Evolutionary conservation across 2,329 filamentous ascomycete genomes (phyloP).

Genomic region (Pseudonectria buxi): DNA sequence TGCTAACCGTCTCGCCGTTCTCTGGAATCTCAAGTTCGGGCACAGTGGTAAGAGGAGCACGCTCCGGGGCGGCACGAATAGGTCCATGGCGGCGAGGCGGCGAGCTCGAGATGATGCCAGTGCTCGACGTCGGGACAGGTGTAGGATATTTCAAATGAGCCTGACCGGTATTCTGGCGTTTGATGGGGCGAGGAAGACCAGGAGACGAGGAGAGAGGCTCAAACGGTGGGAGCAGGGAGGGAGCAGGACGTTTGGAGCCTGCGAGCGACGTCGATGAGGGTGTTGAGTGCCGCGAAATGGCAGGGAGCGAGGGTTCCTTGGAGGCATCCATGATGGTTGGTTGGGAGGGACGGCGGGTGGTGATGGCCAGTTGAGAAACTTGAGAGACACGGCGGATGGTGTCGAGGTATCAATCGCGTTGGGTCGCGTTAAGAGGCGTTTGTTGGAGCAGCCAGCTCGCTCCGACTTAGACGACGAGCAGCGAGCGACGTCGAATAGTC

Average conservation of each 20-base stretch:
- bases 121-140: constrained; percentile 88
- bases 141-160: constrained; percentile 75
- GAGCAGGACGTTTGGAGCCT: constrained; percentile 54
- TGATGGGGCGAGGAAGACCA: constrained; percentile 59
- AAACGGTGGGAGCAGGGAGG: constrained; percentile 70
- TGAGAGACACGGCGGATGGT: no score
- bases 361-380: neutral
- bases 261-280: constrained; percentile 22
- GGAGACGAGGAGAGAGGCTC: constrained; percentile 76
- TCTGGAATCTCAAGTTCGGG: constrained; percentile 75
- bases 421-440: no score
- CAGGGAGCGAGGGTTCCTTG: constrained; percentile 29
- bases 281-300: constrained; percentile 6
- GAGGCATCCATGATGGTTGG: constrained; percentile 20
- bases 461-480: no score
- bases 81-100: constrained; percentile 53
- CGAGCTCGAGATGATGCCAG: constrained; percentile 82
- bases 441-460: no score
- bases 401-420: no score
- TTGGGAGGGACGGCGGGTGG: constrained; percentile 28
- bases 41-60: constrained; percentile 74
- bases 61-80: constrained; percentile 60
- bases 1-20: constrained; percentile 73
- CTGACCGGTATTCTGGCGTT: constrained; percentile 54
- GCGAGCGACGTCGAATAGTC: no score